Evolutionary conservation across 768 basidiomycete genomes (phyloP).

Genomic region (Suillus subalutaceus): DNA sequence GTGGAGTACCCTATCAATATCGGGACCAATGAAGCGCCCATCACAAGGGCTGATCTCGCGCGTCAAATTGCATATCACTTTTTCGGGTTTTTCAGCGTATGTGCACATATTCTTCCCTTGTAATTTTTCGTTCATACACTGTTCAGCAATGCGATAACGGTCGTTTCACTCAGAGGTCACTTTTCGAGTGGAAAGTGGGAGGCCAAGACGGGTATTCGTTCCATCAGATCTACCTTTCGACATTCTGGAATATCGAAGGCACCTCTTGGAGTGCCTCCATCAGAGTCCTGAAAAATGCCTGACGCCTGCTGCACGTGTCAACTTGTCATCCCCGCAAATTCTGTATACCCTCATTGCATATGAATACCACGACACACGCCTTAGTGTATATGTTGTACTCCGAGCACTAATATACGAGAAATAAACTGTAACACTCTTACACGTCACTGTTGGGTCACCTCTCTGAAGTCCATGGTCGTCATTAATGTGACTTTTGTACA

Average conservation of each 20-base stretch:
- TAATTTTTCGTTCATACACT: not conserved
- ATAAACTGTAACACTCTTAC: not conserved
- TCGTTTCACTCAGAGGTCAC: not conserved
- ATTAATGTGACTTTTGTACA: not conserved
- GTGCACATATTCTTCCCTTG: not conserved
- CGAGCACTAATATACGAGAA: not conserved
- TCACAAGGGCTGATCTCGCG: conserved; percentile 13
- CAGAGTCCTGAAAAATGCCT: conserved; percentile 8
- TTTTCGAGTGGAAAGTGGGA: conserved; percentile 12
- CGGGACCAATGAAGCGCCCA: not conserved
- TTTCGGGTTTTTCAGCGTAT: conserved; percentile 12
- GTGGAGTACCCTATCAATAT: conserved; percentile 10
- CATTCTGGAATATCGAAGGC: conserved; percentile 14
- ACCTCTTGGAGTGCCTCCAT: conserved; percentile 13
- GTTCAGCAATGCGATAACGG: conserved; percentile 8
- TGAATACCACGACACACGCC: not conserved
- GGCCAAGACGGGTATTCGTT: conserved; percentile 4
- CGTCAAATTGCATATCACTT: conserved; percentile 14
- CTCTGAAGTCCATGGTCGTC: not conserved
- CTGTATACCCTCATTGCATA: not conserved
- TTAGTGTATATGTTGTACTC: not conserved
- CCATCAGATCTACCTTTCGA: conserved; percentile 13
- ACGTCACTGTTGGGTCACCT: not conserved
- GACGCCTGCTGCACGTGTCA: not conserved
- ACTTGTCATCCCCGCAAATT: not conserved